phyloP scores from a whole-genome alignment of 305 asterid genomes.

The Fraxinus velutina region DNA sequence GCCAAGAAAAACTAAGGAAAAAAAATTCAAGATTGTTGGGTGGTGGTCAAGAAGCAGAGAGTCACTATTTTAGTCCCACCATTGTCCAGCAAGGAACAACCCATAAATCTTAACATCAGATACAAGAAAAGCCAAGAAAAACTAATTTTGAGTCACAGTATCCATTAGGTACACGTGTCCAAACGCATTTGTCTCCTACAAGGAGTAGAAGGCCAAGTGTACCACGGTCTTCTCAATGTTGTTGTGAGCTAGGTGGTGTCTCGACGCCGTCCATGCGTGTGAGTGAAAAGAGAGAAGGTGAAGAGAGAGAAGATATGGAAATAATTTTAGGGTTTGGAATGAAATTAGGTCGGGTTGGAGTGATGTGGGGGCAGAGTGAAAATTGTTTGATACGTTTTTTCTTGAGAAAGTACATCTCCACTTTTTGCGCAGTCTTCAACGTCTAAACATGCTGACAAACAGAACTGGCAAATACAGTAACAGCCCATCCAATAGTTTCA shows the following conservation, averaged over 20 bases:
- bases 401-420: neutral
- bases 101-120: conserved; percentile 28
- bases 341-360: too few relatives aligned
- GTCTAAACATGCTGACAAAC: neutral
- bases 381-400: neutral
- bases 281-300: too few relatives aligned
- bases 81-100: conserved; percentile 39
- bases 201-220: neutral
- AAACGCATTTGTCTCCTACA: conserved; percentile 34
- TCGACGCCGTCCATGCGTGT: too few relatives aligned
- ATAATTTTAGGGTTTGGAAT: too few relatives aligned
- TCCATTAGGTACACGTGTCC: conserved; percentile 27
- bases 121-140: conserved; percentile 26
- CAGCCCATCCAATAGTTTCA: neutral
- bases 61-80: conserved; percentile 75
- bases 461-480: neutral
- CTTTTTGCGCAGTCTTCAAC: neutral
- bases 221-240: too few relatives aligned
- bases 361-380: neutral
- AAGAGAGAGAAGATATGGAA: too few relatives aligned
- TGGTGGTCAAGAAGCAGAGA: conserved; percentile 73
- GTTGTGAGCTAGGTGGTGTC: too few relatives aligned
- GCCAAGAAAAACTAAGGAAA: too few relatives aligned
- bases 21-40: conserved; percentile 46
- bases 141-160: conserved; percentile 24